phyloP scores from a whole-genome alignment of 495 filamentous ascomycete species.

The Annulohypoxylon bovei region DNA sequence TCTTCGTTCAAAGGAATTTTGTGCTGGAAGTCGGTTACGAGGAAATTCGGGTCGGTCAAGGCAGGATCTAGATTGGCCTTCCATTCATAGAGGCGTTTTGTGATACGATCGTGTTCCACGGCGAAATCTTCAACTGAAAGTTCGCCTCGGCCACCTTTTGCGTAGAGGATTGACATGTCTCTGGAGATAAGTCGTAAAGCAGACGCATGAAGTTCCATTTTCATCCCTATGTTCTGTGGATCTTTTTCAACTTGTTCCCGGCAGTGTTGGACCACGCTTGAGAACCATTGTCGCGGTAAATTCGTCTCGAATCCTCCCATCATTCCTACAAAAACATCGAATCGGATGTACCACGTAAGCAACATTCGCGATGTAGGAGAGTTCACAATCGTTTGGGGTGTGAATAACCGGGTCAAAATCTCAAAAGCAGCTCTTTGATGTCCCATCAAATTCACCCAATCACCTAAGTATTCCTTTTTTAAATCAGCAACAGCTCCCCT shows the following conservation, averaged over 20 bases:
- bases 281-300: conserved; percentile 84
- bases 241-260: conserved; percentile 64
- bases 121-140: conserved; percentile 73
- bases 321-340: conserved; percentile 85
- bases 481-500: conserved; percentile 41
- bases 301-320: conserved; percentile 81
- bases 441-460: conserved; percentile 90
- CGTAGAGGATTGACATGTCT: conserved; percentile 83
- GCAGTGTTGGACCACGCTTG: conserved; percentile 70
- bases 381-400: conserved; percentile 78
- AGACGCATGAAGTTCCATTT: conserved; percentile 71
- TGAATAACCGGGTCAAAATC: conserved; percentile 79
- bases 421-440: conserved; percentile 91
- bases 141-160: conserved; percentile 69
- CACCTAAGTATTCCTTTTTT: conserved; percentile 87
- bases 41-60: conserved; percentile 65
- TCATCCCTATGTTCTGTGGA: conserved; percentile 71
- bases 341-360: conserved; percentile 87
- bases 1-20: conserved; percentile 61
- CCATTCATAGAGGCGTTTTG: conserved; percentile 63
- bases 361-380: conserved; percentile 74
- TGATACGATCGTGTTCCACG: conserved; percentile 66
- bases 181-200: conserved; percentile 77
- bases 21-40: conserved; percentile 67
- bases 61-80: conserved; percentile 65